A percentile compares a stretch with the other conserved stretches of the same genome.
phyloP scores from a whole-genome alignment of 2,329 filamentous ascomycete genomes.

The Emericellopsis cladophorae region DNA sequence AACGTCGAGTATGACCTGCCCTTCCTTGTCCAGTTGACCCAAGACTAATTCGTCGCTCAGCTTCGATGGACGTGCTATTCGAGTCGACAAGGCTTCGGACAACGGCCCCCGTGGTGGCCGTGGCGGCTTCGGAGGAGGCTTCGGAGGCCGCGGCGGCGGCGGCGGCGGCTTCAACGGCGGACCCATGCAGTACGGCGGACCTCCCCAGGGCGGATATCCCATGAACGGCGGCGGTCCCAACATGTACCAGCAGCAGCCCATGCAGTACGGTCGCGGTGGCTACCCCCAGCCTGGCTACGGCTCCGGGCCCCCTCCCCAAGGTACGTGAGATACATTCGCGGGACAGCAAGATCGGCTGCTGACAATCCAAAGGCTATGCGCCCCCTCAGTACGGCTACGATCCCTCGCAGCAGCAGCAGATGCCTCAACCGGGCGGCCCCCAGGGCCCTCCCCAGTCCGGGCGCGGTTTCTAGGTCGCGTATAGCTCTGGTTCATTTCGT shows the following conservation, averaged over 20 bases:
- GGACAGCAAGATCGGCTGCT: neutral
- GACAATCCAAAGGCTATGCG: constrained; percentile 17
- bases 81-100: constrained; percentile 91
- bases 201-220: constrained; percentile 21
- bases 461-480: constrained; percentile 24
- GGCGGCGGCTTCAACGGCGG: constrained; percentile 24
- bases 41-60: constrained; percentile 27
- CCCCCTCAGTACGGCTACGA: constrained; percentile 34
- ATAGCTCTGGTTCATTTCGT: neutral
- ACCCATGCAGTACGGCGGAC: constrained; percentile 21
- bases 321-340: constrained; percentile 13
- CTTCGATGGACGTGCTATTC: constrained; percentile 88
- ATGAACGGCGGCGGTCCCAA: constrained; percentile 13
- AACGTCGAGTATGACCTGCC: constrained; percentile 63
- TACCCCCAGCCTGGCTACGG: constrained; percentile 20
- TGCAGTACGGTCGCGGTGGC: constrained; percentile 24
- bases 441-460: constrained; percentile 17
- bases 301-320: constrained; percentile 25
- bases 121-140: constrained; percentile 29
- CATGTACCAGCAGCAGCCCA: constrained; percentile 18
- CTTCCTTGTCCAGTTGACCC: neutral
- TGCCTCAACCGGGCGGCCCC: constrained; percentile 22
- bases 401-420: constrained; percentile 26
- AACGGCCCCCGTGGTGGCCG: constrained; percentile 51
- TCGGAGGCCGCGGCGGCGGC: constrained; percentile 21